Percentiles rank a stretch among this genome's conserved stretches.
These are phyloP conservation scores for Batkoa obscura DNA, from an alignment of 371 early-diverging fungal species.

Conservation along the genomic window DNA sequence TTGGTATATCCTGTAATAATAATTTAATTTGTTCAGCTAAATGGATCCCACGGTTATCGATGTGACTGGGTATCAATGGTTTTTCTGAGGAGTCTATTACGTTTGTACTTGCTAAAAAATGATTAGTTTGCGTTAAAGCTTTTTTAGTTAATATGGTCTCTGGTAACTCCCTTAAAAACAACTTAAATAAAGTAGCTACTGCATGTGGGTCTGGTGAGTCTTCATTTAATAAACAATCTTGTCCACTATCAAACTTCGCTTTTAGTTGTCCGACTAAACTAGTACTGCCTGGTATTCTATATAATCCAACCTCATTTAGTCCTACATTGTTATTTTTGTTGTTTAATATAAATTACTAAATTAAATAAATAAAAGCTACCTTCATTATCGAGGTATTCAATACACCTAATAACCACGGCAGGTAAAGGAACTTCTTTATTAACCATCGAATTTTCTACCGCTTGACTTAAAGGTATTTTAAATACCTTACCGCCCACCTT, in stretches of 20 bases:
- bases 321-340: background rate
- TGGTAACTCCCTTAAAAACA: background rate
- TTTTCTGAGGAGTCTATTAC: background rate
- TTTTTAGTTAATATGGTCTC: constrained; percentile 3
- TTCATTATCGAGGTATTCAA: constrained; percentile 5
- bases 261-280: background rate
- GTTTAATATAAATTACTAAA: background rate
- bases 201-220: constrained; percentile 1
- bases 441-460: background rate
- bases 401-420: background rate
- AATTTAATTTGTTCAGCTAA: background rate
- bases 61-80: background rate
- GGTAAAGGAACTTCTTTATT: background rate
- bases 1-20: background rate
- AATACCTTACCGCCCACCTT: background rate
- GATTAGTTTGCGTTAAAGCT: constrained; percentile 1
- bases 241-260: background rate
- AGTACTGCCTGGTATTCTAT: constrained; percentile 4
- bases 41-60: background rate
- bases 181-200: constrained; percentile 2
- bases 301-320: constrained; percentile 5
- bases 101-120: background rate
- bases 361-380: background rate
- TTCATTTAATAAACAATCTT: background rate
- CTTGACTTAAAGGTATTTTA: background rate